Evolutionary conservation across 2,329 filamentous ascomycete genomes (phyloP), one percentile per base, ranked within the genome.

Genomic region (Cordyceps militaris): DNA sequence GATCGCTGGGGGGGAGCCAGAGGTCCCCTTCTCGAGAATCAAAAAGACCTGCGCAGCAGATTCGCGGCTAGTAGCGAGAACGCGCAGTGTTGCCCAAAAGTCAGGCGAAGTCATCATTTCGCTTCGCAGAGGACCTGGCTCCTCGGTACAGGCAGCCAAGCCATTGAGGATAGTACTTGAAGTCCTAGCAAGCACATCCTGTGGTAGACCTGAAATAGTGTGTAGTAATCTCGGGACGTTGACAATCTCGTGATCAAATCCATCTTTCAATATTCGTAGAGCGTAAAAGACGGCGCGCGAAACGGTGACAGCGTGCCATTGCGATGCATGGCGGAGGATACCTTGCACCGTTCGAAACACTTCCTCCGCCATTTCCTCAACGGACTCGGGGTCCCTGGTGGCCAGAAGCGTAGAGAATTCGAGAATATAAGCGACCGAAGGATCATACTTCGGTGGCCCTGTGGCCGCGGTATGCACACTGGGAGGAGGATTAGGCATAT

Each of bases 101-200:
- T 99, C 94, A 0, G 94, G 94, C 19, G 93, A 97, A 14, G 90
- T 93, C 73, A 96, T 95, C 64, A 97, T 89, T 73, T 97, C 93
- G 64, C 89, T 96, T 58, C 90, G 85, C 28, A 99, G 76, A 13
- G 88, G 84, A 26, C 86, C 85, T 0, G 90, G 84, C 60, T 88
- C 84, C 53, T 87, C 85, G 63, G 96, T 89, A 66, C 92, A 97
- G 46, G 86, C 79, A 46, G 86, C 83, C 26, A 99, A 76, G 0
- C 93, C 93, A 65, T 88, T 86, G 19, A 96, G 77, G 1, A 95
- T 83, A 4, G 90, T 82, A 32, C 84, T 78, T 0, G 91, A 87
- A 16, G 89, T 87, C 69, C 88, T 88, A 55, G 87, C 84, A 21
- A 97, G 77, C 0, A 87, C 78, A 32, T 90, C 84, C 66, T 91